Evolutionary conservation across 192 early-diverging fungal species (phyloP).

Genomic region (Entophlyctis luteolus): DNA sequence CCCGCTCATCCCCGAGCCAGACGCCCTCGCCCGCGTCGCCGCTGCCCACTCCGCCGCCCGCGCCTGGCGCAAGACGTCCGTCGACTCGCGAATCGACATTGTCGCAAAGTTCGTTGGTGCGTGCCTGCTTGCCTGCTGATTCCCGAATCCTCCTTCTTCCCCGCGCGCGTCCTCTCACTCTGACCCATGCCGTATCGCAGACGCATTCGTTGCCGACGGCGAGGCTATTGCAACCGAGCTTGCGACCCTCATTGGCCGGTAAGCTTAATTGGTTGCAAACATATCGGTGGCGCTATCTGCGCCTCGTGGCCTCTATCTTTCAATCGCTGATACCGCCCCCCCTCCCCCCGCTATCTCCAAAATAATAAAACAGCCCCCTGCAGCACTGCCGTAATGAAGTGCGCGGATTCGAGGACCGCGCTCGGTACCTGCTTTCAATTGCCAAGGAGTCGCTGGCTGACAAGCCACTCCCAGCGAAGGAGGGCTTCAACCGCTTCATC

Average conservation of each 20-base stretch:
- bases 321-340: not conserved
- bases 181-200: slow-evolving; percentile 34
- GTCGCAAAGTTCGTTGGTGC: slow-evolving; percentile 31
- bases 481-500: slow-evolving; percentile 62
- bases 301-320: not conserved
- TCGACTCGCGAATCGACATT: slow-evolving; percentile 52
- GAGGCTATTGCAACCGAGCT: slow-evolving; percentile 58
- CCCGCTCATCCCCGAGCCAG: slow-evolving; percentile 4
- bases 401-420: slow-evolving; percentile 65
- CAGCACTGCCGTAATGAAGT: slow-evolving; percentile 66
- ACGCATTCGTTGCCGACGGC: slow-evolving; percentile 51
- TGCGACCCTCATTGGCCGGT: slow-evolving; percentile 65
- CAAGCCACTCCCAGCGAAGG: slow-evolving; percentile 46
- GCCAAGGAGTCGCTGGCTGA: slow-evolving; percentile 62
- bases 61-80: slow-evolving; percentile 51
- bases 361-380: slow-evolving; percentile 39
- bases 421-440: slow-evolving; percentile 63
- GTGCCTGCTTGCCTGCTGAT: not conserved
- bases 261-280: not conserved
- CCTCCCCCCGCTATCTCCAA: not conserved
- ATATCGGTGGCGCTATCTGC: too few relatives aligned
- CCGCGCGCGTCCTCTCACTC: not conserved
- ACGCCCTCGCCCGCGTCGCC: slow-evolving; percentile 35
- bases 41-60: slow-evolving; percentile 42
- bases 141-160: not conserved